Percentiles rank a stretch among this genome's conserved stretches.
phyloP scores from a whole-genome alignment of 2,329 filamentous ascomycete species.

The Penicillium sp. region DNA sequence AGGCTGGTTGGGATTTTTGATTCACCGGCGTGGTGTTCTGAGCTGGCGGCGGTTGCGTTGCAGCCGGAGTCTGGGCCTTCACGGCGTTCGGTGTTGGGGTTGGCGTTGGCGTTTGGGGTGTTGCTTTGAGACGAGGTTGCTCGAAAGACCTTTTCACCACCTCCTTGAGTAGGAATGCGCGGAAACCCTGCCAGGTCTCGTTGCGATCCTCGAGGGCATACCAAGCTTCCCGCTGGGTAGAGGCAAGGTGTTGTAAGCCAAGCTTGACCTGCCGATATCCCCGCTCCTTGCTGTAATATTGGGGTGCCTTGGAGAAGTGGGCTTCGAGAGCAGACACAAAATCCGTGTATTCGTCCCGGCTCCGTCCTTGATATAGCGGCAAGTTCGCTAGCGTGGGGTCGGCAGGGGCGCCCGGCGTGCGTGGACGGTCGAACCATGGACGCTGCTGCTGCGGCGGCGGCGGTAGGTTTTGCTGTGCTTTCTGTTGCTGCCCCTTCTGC shows the following conservation, averaged over 20 bases:
- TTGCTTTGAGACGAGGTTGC: not conserved
- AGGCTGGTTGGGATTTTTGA: not conserved
- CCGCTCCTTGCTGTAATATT: not conserved
- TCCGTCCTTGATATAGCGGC: not conserved
- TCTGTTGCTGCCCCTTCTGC: not conserved
- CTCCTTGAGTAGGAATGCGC: constrained; percentile 5
- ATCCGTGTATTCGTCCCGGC: constrained; percentile 3
- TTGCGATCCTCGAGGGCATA: not conserved
- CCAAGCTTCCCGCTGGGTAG: not conserved
- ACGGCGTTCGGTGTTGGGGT: not conserved
- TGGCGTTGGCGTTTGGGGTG: not conserved
- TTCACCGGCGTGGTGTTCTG: not conserved
- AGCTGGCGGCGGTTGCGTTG: not conserved
- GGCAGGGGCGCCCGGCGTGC: not conserved
- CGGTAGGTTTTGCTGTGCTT: not conserved
- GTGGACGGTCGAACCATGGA: not conserved
- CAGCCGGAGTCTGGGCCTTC: not conserved
- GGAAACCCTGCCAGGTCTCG: constrained; percentile 2
- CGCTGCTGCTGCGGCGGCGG: not conserved
- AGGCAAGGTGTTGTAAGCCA: not conserved
- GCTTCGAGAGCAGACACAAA: constrained; percentile 10
- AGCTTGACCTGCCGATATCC: constrained; percentile 4
- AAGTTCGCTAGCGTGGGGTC: not conserved
- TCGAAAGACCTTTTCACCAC: not conserved
- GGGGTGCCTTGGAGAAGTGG: constrained; percentile 3